Percentiles rank a stretch among this genome's conserved stretches.
phyloP scores from a whole-genome alignment of 2,329 filamentous ascomycete species.

The Penicillium sp. region DNA sequence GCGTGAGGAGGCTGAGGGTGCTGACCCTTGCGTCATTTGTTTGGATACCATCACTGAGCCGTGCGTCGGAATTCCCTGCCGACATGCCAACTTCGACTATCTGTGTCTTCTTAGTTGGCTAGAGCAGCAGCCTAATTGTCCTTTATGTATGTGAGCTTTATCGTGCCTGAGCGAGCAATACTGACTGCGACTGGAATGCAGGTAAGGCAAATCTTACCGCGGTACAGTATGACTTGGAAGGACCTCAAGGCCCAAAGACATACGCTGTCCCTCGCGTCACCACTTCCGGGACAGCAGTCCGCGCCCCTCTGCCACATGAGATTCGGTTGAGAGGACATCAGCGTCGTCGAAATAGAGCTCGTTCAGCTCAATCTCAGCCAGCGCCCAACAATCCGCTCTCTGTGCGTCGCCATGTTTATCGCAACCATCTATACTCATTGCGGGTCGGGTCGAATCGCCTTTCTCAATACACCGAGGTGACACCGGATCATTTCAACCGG shows the following conservation, averaged over 20 bases:
- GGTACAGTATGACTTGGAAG: conserved; percentile 68
- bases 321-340: conserved; percentile 15
- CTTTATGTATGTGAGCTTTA: conserved; percentile 65
- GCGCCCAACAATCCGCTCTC: conserved; percentile 53
- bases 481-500: conserved; percentile 65
- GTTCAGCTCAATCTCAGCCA: conserved; percentile 34
- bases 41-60: conserved; percentile 73
- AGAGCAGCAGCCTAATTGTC: conserved; percentile 71
- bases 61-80: conserved; percentile 74
- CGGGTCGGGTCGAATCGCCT: conserved; percentile 80
- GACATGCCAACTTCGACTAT: conserved; percentile 82
- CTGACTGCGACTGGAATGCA: conserved; percentile 28
- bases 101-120: conserved; percentile 83
- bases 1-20: conserved; percentile 37
- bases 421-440: conserved; percentile 70
- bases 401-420: conserved; percentile 73
- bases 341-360: conserved; percentile 27
- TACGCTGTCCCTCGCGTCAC: conserved; percentile 55
- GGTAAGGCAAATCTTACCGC: conserved; percentile 58
- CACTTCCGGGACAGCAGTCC: conserved; percentile 21
- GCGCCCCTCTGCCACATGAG: conserved; percentile 4
- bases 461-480: conserved; percentile 76
- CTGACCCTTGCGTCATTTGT: conserved; percentile 80
- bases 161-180: background rate
- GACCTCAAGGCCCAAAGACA: conserved; percentile 58